phyloP scores from a whole-genome alignment of 805 yeast species.

The Schizosaccharomyces lindneri region DNA sequence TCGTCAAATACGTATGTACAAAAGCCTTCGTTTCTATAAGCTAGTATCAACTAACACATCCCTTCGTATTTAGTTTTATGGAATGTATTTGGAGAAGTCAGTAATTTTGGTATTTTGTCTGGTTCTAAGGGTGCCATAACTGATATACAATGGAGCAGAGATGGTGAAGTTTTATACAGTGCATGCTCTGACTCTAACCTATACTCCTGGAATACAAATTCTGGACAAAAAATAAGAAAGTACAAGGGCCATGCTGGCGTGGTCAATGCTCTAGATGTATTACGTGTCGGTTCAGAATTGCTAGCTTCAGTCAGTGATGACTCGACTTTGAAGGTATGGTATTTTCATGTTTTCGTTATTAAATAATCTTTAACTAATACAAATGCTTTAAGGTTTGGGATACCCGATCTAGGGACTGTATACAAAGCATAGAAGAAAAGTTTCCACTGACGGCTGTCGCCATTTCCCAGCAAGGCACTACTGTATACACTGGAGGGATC shows the following conservation, averaged over 20 bases:
- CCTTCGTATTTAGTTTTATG: slow-evolving; percentile 16
- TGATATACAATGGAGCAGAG: slow-evolving; percentile 31
- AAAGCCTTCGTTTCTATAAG: neutral
- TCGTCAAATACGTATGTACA: slow-evolving; percentile 13
- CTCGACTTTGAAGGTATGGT: slow-evolving; percentile 19
- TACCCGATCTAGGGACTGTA: slow-evolving; percentile 24
- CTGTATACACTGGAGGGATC: slow-evolving; percentile 36
- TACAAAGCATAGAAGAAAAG: slow-evolving; percentile 19
- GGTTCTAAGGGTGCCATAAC: slow-evolving; percentile 49
- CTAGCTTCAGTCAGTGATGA: slow-evolving; percentile 41
- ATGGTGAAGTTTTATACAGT: slow-evolving; percentile 19
- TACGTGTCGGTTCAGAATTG: slow-evolving; percentile 13
- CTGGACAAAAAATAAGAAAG: slow-evolving; percentile 31
- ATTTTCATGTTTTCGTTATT: neutral
- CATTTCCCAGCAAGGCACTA: slow-evolving; percentile 17
- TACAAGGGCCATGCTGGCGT: slow-evolving; percentile 26
- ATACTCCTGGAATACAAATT: slow-evolving; percentile 35
- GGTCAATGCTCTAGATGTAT: slow-evolving; percentile 29
- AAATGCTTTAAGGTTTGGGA: slow-evolving; percentile 29
- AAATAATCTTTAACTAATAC: too few species aligned
- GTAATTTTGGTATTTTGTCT: slow-evolving; percentile 21
- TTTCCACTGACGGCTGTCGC: slow-evolving; percentile 37
- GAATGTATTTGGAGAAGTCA: slow-evolving; percentile 18
- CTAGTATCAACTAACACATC: neutral
- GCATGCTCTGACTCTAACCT: slow-evolving; percentile 39